Evolutionary conservation across 2,329 filamentous ascomycete species (phyloP).

Genomic region (Aspergillus persii): DNA sequence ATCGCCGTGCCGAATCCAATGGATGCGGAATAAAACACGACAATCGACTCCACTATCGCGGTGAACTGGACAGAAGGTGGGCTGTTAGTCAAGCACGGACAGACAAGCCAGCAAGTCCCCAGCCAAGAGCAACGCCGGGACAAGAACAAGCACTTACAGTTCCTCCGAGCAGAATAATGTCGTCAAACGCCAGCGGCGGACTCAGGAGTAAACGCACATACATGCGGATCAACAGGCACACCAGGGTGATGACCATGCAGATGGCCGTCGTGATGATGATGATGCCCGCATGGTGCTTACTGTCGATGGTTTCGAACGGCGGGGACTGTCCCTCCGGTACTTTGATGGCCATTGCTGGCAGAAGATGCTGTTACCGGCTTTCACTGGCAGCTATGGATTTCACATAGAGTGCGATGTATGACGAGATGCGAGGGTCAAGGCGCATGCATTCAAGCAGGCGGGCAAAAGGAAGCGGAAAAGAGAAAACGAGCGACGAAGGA

Average conservation of each 20-base stretch:
- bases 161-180: slow-evolving; percentile 16
- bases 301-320: slow-evolving; percentile 26
- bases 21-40: slow-evolving; percentile 19
- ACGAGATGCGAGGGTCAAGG: background rate
- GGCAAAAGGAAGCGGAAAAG: background rate
- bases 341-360: slow-evolving; percentile 7
- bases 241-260: slow-evolving; percentile 25
- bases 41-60: slow-evolving; percentile 17
- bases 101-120: background rate
- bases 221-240: slow-evolving; percentile 25
- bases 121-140: background rate
- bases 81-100: background rate
- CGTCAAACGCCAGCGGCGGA: slow-evolving; percentile 21
- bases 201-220: slow-evolving; percentile 19
- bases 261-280: slow-evolving; percentile 31
- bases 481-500: background rate
- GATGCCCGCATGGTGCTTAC: slow-evolving; percentile 29
- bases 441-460: background rate
- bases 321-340: slow-evolving; percentile 17
- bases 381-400: background rate
- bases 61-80: slow-evolving; percentile 9
- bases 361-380: background rate
- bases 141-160: slow-evolving; percentile 12
- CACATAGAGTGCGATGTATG: background rate
- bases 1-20: slow-evolving; percentile 22